Evolutionary conservation across 2,329 filamentous ascomycete species (phyloP), one percentile per base, ranked within the genome.

Genomic region (Fusarium bulbicola): DNA sequence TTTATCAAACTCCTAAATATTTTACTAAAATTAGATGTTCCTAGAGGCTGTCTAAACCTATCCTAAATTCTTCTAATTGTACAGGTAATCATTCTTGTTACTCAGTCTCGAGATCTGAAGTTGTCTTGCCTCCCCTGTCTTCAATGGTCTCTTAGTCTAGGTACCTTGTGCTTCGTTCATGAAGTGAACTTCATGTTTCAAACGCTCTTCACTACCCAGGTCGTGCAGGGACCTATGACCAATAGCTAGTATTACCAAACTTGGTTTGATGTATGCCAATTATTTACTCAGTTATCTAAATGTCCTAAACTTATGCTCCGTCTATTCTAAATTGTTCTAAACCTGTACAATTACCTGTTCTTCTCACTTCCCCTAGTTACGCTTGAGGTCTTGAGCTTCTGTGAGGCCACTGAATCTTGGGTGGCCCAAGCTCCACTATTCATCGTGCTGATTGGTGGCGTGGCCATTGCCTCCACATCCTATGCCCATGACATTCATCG

Each of bases 401-500:
- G 39, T 18, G 43, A 46, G 26, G 45, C 16, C 7, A 43, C n/a
- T 45, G 42, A 20, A 7, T 14, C 18, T 46, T 15, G 13, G 36
- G 39, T 61, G 65, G 65, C 14, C 47, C 40, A 49, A 62, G 63
- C 65, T 62, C 42, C 46, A 16, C 10, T 18, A 1, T 47, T 12
- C 4, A 20, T 7, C 6, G 24, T 9, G 16, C 34, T 61, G 40
- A 66, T 66, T 66, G 61, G 63, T 24, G 32, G 16, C 12, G 11
- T 45, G 16, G 7, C 4, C 28, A 24, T 50, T 20, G 7, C 30
- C 47, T 52, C 47, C 47, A 52, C 47, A 52, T 34, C 15, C 21
- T n/a, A 7, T 20, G 8, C 5, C 28, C 47, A 66, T 66, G 43
- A 66, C 62, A 66, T 52, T n/a, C 62, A 66, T 52, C 30, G 8